Percentiles rank a stretch among this genome's conserved stretches.
These are phyloP conservation scores for Pigoraptor vietnamica DNA, from an alignment of 78 protist species.

Conservation along the genomic window DNA sequence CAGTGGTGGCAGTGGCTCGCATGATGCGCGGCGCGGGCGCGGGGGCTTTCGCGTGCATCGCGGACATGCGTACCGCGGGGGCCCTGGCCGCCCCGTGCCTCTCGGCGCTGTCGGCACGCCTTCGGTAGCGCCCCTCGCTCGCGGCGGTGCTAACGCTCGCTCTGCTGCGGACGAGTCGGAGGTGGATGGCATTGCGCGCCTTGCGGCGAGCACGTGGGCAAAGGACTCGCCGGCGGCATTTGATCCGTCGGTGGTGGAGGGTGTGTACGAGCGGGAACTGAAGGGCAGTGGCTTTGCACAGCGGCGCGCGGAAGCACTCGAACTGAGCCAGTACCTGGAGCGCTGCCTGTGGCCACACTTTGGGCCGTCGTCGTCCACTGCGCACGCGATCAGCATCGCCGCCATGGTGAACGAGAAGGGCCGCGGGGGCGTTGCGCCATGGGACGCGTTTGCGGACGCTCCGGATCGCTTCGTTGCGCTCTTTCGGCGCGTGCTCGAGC, in stretches of 20 bases:
- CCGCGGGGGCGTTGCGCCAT: slow-evolving; percentile 45
- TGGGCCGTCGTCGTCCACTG: background rate
- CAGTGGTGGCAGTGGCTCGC: too few relatives aligned
- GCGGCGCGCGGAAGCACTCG: slow-evolving; percentile 8
- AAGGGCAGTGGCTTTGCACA: background rate
- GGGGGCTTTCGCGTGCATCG: too few relatives aligned
- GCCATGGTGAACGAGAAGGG: slow-evolving; percentile 76
- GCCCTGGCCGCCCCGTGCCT: too few relatives aligned
- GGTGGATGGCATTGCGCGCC: background rate
- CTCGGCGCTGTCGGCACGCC: too few relatives aligned
- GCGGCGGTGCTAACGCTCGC: too few relatives aligned
- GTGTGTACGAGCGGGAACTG: slow-evolving; percentile 20
- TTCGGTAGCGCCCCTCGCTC: too few relatives aligned
- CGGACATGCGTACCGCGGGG: too few relatives aligned
- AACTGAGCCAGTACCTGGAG: slow-evolving; percentile 44
- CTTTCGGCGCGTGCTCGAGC: background rate
- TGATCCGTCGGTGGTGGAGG: slow-evolving; percentile 3
- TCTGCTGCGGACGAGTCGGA: background rate
- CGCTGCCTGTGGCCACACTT: slow-evolving; percentile 76
- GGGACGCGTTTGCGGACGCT: slow-evolving; percentile 14
- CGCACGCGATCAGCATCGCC: slow-evolving; percentile 58
- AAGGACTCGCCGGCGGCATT: background rate
- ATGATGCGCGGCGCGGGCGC: too few relatives aligned
- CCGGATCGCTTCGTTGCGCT: background rate
- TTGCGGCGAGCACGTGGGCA: background rate